Evolutionary conservation across 2,329 filamentous ascomycete species (phyloP), one percentile per base, ranked within the genome.

Genomic region (Aureobasidium sp.): DNA sequence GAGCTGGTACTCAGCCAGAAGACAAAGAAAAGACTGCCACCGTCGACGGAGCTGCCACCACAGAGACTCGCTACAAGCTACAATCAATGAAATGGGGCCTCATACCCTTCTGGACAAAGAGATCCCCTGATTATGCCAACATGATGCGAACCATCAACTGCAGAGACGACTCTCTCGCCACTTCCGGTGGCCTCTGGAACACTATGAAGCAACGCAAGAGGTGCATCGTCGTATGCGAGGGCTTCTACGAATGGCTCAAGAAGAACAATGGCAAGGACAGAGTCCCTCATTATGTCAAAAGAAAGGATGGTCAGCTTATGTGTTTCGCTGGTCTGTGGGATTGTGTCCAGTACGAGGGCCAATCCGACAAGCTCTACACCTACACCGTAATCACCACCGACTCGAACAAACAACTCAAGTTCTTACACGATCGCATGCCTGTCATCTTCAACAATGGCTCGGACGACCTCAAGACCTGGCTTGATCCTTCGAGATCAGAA

Each of bases 61-160:
- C 68, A 32, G 72, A 76, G 62, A 79, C 80, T 10, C 85, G 77
- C 66, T 96, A 95, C 77, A 93, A 89, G 73, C 78, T 99, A 8
- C 91, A 97, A 72, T 81, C 86, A 2, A 97, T 97, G 89, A 93
- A 91, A 81, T 99, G 94, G 94, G 94, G 93, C 0, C 81, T 99
- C 7, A 81, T 97, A 14, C 93, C 94, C 0, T 96, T 88, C 74
- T 97, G 93, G 93, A 95, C 90, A 3, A 96, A 93, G 76, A 82
- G 87, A 13, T 86, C 86, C 57, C 90, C 91, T 0, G 85, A 91
- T 69, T 93, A 94, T 69, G 81, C 83, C 30, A 85, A 85, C 1
- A 80, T 91, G 73, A 81, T 96, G 79, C 90, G 88, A 70, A 96
- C 91, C 0, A 97, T 97, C 74, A 97, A 99, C 75, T 97, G 93